Evolutionary conservation across 129 eudicot genomes (phyloP), one percentile per base, ranked within the genome.

Genomic region (Tagetes patula): DNA sequence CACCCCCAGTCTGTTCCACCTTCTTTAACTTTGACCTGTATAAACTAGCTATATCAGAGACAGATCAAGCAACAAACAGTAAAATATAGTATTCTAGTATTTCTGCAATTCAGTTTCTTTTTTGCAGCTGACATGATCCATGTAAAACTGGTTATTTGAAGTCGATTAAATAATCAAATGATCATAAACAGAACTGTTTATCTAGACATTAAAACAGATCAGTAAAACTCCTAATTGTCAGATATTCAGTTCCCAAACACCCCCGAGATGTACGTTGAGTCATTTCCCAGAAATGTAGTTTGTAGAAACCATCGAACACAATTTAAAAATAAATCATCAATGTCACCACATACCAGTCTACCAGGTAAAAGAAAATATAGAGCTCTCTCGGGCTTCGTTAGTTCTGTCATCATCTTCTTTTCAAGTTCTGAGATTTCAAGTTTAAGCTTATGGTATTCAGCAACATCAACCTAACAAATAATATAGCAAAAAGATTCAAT

Each of bases 1-100:
- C 99, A 95, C 36, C 99, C 99, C 97, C 99, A 91, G 60, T 95
- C 99, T 45, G 96, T 95, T 70, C 96, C 96, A 73, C 91, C 97
- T 82, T 90, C 99, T 76, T 88, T 84, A 68, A 95, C 85, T 86
- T 82, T 95, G 27, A 94, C 99, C 99, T 94, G 85, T 34, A 39
- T 53, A 34, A 3, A 13, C 5, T 10, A 42, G 38, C 5, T 59
- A 30, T 3, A 71, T 14, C 38, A 60, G 34, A 54, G 13, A 39
- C 20, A 9, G 41, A 59, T 33, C 42, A 72, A 58, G 45, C 20
- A 54, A 59, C 43, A 73, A 72, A 61, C 34, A 33, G 34, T 7
- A 33, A 33, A 59, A n/a, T 10, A 33, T 59, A 59, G 41, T 20
- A 10, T 31, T 27, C 13, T 58, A 31, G 39, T 31, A 55, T 55